Conservation (phyloP, 192 early-diverging fungal species). For the Lunasporangiospora selenospora region DNA sequence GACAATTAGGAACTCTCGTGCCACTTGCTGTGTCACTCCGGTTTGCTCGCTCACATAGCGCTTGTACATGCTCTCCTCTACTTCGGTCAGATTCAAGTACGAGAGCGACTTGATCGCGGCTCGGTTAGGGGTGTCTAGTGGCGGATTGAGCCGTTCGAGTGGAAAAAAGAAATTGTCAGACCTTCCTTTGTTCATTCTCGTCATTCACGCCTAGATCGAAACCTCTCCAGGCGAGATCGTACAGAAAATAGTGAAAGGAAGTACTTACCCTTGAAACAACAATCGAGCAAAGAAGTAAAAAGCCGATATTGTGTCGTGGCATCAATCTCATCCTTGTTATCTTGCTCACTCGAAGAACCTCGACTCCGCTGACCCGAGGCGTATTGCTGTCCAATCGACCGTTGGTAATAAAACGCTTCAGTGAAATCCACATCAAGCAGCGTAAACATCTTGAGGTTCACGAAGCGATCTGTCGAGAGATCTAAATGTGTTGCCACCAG, state of each 20-base stretch:
- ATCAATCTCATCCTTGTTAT: background rate
- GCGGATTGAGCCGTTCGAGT: too few species aligned
- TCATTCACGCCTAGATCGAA: too few species aligned
- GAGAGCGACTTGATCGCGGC: conserved; percentile 20
- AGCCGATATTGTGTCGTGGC: conserved; percentile 1
- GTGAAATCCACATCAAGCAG: conserved; percentile 29
- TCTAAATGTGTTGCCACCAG: conserved; percentile 29
- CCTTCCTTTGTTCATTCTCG: too few species aligned
- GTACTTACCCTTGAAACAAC: conserved; percentile 30
- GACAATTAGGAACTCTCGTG: conserved; percentile 41
- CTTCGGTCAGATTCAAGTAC: conserved; percentile 24
- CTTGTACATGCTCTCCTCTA: conserved; percentile 20
- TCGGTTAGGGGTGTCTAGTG: conserved; percentile 37
- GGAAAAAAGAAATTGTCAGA: too few species aligned
- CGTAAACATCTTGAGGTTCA: conserved; percentile 29
- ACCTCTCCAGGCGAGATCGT: too few species aligned
- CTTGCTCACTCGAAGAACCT: too few species aligned
- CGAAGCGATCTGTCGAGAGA: conserved; percentile 17
- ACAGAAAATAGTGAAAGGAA: too few species aligned
- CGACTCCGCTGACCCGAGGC: background rate
- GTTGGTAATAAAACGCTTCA: conserved; percentile 39
- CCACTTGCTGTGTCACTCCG: conserved; percentile 24
- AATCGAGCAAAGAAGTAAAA: conserved; percentile 19
- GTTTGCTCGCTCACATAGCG: conserved; percentile 22
- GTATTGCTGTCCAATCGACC: background rate